These are phyloP conservation scores for Ophiocytium majus DNA, from an alignment of 352 stramenopile genomes.

Conservation along the genomic window DNA sequence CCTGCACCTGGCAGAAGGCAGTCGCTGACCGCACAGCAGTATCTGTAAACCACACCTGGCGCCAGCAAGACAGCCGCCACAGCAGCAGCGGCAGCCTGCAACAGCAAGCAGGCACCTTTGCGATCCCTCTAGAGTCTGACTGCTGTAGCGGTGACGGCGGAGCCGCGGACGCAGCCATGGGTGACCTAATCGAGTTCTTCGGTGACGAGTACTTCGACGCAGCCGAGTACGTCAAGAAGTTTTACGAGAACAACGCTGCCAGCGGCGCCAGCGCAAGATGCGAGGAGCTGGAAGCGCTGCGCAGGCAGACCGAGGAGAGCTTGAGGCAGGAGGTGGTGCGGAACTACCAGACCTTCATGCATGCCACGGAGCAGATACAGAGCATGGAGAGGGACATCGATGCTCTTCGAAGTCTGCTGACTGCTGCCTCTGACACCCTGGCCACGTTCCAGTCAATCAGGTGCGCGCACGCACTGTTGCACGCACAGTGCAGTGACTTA, in stretches of 20 bases:
- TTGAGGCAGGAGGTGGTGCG: slow-evolving; percentile 42
- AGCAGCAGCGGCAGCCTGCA: not conserved
- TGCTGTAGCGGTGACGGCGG: no score
- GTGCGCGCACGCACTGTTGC: not conserved
- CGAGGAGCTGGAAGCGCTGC: slow-evolving; percentile 36
- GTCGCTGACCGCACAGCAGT: no score
- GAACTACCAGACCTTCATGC: slow-evolving; percentile 54
- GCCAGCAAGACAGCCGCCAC: no score
- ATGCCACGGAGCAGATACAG: slow-evolving; percentile 47
- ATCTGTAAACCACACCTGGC: no score
- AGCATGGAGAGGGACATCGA: slow-evolving; percentile 48
- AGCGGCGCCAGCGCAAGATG: slow-evolving; percentile 27
- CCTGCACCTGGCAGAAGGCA: no score
- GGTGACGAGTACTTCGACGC: slow-evolving; percentile 47
- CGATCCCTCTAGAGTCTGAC: no score
- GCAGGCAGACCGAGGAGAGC: slow-evolving; percentile 37
- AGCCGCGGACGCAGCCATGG: not conserved
- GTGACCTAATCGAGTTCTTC: slow-evolving; percentile 44
- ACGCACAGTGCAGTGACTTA: no score
- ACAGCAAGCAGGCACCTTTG: no score
- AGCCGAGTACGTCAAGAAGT: slow-evolving; percentile 46
- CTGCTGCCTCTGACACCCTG: slow-evolving; percentile 29
- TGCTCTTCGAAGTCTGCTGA: slow-evolving; percentile 41
- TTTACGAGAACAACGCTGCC: slow-evolving; percentile 42
- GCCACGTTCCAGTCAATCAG: not conserved